Percentiles rank a stretch among this genome's conserved stretches.
Conservation (phyloP, 2,329 filamentous ascomycete species). For the Fusarium bactridioides region DNA sequence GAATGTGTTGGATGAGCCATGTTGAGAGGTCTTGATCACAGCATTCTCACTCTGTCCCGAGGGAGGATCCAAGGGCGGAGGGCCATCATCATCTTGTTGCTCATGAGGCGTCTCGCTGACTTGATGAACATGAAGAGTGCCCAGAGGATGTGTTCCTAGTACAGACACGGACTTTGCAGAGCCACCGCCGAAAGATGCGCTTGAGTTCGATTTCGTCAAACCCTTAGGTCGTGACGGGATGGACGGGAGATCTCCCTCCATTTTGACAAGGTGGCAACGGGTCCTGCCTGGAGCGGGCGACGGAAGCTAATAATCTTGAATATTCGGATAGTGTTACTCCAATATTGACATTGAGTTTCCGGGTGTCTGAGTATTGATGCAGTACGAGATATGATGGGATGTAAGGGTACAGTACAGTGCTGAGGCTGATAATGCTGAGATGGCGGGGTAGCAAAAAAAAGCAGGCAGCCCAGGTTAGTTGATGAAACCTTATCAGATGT, state of each 20-base stretch:
- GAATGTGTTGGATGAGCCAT: conserved; percentile 1
- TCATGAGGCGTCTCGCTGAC: conserved; percentile 23
- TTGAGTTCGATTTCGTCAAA: conserved; percentile 50
- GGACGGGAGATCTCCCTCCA: conserved; percentile 36
- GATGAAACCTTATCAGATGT: background rate
- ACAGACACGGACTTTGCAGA: conserved; percentile 49
- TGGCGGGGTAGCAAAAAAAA: conserved; percentile 23
- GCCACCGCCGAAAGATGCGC: conserved; percentile 31
- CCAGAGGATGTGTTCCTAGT: conserved; percentile 52
- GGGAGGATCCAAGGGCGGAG: conserved; percentile 45
- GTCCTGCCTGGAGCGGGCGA: background rate
- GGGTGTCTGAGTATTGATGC: background rate
- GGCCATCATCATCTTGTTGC: conserved; percentile 36
- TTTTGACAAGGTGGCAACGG: conserved; percentile 11
- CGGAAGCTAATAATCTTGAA: too few species aligned
- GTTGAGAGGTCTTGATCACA: background rate
- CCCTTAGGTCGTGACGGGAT: conserved; percentile 33
- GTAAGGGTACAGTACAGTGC: conserved; percentile 2
- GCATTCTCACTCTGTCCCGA: background rate
- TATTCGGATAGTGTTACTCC: background rate
- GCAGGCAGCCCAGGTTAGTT: background rate
- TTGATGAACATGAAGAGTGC: conserved; percentile 52
- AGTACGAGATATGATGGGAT: background rate
- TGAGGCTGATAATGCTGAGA: background rate
- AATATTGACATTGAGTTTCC: background rate